Base-by-base conservation (phyloP, 179 eudicot species). In the Spergularia azorica region DNA sequence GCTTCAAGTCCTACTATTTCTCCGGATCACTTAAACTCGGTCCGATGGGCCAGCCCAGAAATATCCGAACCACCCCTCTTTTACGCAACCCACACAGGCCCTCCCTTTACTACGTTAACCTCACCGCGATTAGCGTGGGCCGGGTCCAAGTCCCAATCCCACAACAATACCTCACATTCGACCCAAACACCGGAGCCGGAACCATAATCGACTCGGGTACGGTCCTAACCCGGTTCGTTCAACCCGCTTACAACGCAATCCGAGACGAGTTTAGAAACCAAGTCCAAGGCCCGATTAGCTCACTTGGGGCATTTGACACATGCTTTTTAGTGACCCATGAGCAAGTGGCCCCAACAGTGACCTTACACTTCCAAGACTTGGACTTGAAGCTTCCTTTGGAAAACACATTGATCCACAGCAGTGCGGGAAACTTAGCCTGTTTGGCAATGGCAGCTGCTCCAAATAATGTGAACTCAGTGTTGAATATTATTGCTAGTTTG, bases 21-120 rank as follows among this genome's bases (percentile, higher is more conserved):
- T 95, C 98, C 20, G 97, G 98, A 20, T 94, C 98, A 17, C 89
- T 94, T 36, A 89, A 82, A 32, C 89, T 92, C 20, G 98, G 98
- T 17, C 95, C 95, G 4, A 3, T 61, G 15, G 90, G 95, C 59
- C 97, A 94, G 64, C 96, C 96, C 81, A 83, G 76, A 60, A 72
- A 11, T 52, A 94, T 88, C 62, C 67, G 52, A 18, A 90, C 96
- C 82, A 94, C 97, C 46, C 96, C 97, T 1, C 91, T 94, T 20
- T 83, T 94, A 54, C 82, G 67, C 0, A 95, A 87, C 92, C 95
- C 93, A 0, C 92, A 79, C 75, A 86, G 98, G 0, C 96, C 98
- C 11, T 87, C 97, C 0, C 83, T 95, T 16, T 91, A 95, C 88
- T 95, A 91, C 73, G 92, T 93, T 13, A 95, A 92, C 91, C 88